Evolutionary conservation across 768 basidiomycete genomes (phyloP), one percentile per base, ranked within the genome.

Genomic region (Aureoboletus auriporus): DNA sequence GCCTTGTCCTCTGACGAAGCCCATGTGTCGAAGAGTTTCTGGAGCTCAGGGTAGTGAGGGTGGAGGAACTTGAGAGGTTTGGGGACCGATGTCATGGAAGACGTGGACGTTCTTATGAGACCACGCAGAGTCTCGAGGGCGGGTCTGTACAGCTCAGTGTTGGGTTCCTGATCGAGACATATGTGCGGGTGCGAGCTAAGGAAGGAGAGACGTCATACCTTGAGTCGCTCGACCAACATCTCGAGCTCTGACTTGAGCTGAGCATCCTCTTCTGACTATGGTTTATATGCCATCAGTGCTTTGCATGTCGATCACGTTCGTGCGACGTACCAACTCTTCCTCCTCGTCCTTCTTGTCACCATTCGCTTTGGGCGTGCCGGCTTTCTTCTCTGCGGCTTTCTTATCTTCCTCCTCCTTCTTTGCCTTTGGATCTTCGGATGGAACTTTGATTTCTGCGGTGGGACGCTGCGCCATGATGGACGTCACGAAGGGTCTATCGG

Each of bases 41-140:
- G 88, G 36, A 95, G 78, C 49, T 82, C 84, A 41, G 87, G 89
- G 65, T 95, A 99, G 65, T 93, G 87, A 30, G 93, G 94, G 47
- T 93, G 86, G 28, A 99, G 79, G 71, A 99, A 99, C 72, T 99
- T 99, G 49, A 99, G 78, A 27, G 96, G 96, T 73, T 99, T 98
- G 1, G 96, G 96, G 9, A 99, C 95, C 20, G 93, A 94, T 10
- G 96, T 99, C 95, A 99, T 98, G 6, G 93, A 96, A 13, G 91
- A 94, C 4, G 96, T 99, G 10, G 93, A 93, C 6, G 95, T 97
- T 62, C 92, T 79, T 61, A 98, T 98, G 37, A 98, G 75, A 7
- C 89, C 93, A 41, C 95, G 82, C 9, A 99, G 77, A 4, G 92
- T 92, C 72, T 99, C 95, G 12, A 99, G 77, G 26, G 95, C 93